phyloP scores from a whole-genome alignment of 2,329 filamentous ascomycete genomes.

The Drechslerella dactyloides region DNA sequence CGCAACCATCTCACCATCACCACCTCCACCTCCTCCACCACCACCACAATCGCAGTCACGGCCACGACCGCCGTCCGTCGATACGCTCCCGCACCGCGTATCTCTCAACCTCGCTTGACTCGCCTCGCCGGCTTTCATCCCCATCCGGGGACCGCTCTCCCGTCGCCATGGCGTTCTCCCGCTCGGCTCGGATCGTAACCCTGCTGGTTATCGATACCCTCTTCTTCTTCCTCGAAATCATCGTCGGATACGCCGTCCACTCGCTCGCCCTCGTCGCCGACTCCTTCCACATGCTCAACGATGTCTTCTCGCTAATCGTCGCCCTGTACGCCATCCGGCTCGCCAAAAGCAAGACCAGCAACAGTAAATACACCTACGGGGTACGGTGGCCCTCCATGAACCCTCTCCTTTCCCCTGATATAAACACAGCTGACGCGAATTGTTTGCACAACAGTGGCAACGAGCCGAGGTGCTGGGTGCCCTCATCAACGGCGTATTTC shows the following conservation, averaged over 20 bases:
- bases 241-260: conserved; percentile 82
- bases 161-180: conserved; percentile 79
- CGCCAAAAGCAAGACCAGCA: conserved; percentile 77
- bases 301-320: conserved; percentile 91
- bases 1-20: conserved; percentile 11
- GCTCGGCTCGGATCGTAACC: conserved; percentile 87
- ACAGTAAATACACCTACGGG: conserved; percentile 93
- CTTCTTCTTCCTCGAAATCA: conserved; percentile 90
- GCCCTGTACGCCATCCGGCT: conserved; percentile 95
- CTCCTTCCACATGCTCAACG: conserved; percentile 99
- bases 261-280: conserved; percentile 94
- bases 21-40: conserved; percentile 15
- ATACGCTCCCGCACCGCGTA: neutral
- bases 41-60: no score
- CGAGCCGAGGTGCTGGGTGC: conserved; percentile 95
- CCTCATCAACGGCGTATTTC: conserved; percentile 95
- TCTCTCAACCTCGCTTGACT: neutral
- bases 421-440: neutral
- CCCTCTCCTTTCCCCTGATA: conserved; percentile 7
- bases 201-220: conserved; percentile 86
- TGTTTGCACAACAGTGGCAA: conserved; percentile 71
- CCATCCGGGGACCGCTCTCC: conserved; percentile 16
- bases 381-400: conserved; percentile 63
- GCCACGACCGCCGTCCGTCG: no score
- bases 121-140: conserved; percentile 9